Percentiles rank a stretch among this genome's conserved stretches.
phyloP scores from a whole-genome alignment of 2,329 filamentous ascomycete genomes.

The Exophiala oligosperma region DNA sequence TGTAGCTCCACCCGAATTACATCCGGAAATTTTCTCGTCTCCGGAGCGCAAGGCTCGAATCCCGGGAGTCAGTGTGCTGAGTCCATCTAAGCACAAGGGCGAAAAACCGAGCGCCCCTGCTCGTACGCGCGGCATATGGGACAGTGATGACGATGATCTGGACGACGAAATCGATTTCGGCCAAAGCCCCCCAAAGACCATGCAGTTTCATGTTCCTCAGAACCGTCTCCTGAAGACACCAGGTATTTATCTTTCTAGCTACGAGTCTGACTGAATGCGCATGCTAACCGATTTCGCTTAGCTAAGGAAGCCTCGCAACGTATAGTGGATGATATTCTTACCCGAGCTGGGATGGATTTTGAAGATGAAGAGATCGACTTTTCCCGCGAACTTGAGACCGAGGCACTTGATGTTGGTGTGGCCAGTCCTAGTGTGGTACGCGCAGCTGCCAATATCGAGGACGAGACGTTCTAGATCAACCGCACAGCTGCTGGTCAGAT shows the following conservation, averaged over 20 bases:
- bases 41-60: conserved; percentile 58
- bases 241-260: conserved; percentile 35
- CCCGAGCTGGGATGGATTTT: conserved; percentile 43
- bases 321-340: conserved; percentile 49
- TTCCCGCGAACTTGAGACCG: conserved; percentile 25
- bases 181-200: conserved; percentile 82
- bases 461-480: conserved; percentile 45
- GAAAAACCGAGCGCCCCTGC: conserved; percentile 31
- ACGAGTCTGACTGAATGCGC: not conserved
- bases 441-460: conserved; percentile 41
- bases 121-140: conserved; percentile 60
- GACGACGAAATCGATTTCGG: conserved; percentile 58
- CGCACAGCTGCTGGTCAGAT: too few species aligned
- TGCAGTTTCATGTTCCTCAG: conserved; percentile 54
- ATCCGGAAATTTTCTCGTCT: conserved; percentile 82
- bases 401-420: conserved; percentile 37
- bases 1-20: conserved; percentile 72
- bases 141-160: conserved; percentile 68
- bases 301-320: conserved; percentile 52
- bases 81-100: conserved; percentile 50
- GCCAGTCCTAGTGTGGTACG: conserved; percentile 49
- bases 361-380: conserved; percentile 33
- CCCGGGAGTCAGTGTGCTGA: conserved; percentile 78
- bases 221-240: conserved; percentile 51
- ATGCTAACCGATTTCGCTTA: conserved; percentile 22